Evolutionary conservation across 306 rosid genomes (phyloP).

Genomic region (Corylus avellana): DNA sequence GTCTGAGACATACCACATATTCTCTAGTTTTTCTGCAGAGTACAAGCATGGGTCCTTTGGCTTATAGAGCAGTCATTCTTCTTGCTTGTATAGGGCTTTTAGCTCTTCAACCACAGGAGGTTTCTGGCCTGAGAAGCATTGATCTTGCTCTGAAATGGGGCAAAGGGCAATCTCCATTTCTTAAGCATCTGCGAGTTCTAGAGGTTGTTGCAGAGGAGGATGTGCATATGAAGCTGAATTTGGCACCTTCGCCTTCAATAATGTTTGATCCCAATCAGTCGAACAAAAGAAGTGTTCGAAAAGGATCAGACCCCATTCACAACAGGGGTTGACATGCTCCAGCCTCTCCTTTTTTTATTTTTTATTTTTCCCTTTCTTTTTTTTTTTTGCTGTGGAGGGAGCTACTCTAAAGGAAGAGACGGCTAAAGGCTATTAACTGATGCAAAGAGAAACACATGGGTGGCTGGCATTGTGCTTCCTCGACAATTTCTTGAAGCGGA

Average conservation of each 20-base stretch:
- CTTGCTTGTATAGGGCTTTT: slow-evolving; percentile 57
- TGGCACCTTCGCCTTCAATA: slow-evolving; percentile 74
- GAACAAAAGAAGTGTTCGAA: slow-evolving; percentile 64
- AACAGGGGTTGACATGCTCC: slow-evolving; percentile 64
- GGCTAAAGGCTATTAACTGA: slow-evolving; percentile 21
- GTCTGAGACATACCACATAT: slow-evolving; percentile 22
- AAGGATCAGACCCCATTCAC: slow-evolving; percentile 95
- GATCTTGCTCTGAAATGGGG: slow-evolving; percentile 72
- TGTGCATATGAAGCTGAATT: slow-evolving; percentile 44
- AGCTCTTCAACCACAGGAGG: slow-evolving; percentile 59
- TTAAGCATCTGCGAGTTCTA: slow-evolving; percentile 43
- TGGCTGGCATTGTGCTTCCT: slow-evolving; percentile 38
- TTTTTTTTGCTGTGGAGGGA: slow-evolving; percentile 21
- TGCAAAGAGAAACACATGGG: slow-evolving; percentile 29
- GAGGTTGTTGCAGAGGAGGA: slow-evolving; percentile 54
- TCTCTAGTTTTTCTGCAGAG: slow-evolving; percentile 27
- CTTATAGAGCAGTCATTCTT: slow-evolving; percentile 44
- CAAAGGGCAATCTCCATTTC: slow-evolving; percentile 36
- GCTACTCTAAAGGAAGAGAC: slow-evolving; percentile 26
- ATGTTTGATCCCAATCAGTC: slow-evolving; percentile 68
- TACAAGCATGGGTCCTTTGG: slow-evolving; percentile 56
- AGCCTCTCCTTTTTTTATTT: neutral
- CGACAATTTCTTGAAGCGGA: slow-evolving; percentile 13
- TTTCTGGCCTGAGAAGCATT: slow-evolving; percentile 62
- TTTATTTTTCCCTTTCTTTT: no score